These are phyloP conservation scores for Graphilbum ipis-grandicollis DNA, from an alignment of 2,329 filamentous ascomycete species.

Conservation along the genomic window DNA sequence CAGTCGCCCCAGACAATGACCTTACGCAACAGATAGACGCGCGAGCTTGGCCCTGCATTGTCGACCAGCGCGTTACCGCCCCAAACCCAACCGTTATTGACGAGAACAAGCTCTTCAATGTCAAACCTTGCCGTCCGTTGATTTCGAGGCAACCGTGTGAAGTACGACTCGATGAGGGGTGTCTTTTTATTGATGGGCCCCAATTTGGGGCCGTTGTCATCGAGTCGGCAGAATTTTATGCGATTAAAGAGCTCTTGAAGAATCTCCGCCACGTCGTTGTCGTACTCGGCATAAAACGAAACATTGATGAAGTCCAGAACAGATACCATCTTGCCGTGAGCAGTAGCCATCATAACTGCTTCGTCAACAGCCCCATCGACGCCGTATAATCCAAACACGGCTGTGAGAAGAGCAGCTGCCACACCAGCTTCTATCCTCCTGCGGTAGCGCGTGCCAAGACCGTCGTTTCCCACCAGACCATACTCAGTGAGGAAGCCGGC, in stretches of 20 bases:
- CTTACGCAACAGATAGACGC: constrained; percentile 86
- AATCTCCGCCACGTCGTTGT: constrained; percentile 64
- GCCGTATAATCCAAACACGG: constrained; percentile 45
- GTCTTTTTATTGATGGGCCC: constrained; percentile 61
- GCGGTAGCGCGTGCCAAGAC: constrained; percentile 64
- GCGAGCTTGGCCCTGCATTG: constrained; percentile 77
- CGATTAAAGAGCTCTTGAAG: constrained; percentile 86
- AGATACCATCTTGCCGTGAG: constrained; percentile 36
- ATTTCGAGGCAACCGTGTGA: constrained; percentile 73
- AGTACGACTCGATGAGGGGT: constrained; percentile 85
- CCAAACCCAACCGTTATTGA: constrained; percentile 99
- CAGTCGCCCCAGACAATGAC: constrained; percentile 98
- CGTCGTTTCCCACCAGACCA: constrained; percentile 53
- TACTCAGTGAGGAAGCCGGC: constrained; percentile 49
- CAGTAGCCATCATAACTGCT: constrained; percentile 29
- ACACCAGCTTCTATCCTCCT: constrained; percentile 52
- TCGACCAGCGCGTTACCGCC: constrained; percentile 86
- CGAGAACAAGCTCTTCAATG: constrained; percentile 60
- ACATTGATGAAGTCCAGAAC: constrained; percentile 76
- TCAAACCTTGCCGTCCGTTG: constrained; percentile 57
- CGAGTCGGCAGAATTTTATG: constrained; percentile 87
- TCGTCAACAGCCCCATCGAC: constrained; percentile 22
- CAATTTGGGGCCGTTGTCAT: constrained; percentile 74
- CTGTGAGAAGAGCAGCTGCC: constrained; percentile 50
- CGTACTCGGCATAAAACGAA: constrained; percentile 81